Percentiles rank a stretch among this genome's conserved stretches.
phyloP scores from a whole-genome alignment of 192 early-diverging fungal genomes.

The Entophlyctis helioformis region DNA sequence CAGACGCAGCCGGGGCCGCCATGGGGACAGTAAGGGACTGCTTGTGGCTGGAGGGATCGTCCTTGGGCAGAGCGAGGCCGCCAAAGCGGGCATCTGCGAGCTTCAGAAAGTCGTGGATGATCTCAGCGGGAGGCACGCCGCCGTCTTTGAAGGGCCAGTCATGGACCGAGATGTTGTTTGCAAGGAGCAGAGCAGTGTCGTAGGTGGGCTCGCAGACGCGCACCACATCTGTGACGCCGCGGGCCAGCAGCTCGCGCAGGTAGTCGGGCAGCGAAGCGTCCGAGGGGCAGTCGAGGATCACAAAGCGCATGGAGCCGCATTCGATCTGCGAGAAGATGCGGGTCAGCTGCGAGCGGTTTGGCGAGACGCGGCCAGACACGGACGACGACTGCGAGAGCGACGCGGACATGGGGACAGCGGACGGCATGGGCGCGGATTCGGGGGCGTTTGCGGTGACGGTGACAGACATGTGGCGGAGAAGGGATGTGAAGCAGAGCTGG shows the following conservation, averaged over 20 bases:
- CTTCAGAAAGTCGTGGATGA: constrained; percentile 43
- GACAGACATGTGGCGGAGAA: too few relatives aligned
- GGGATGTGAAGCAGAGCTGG: too few relatives aligned
- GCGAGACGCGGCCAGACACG: constrained; percentile 9
- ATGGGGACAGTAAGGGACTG: too few relatives aligned
- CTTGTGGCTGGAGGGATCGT: too few relatives aligned
- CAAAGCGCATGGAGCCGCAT: constrained; percentile 56
- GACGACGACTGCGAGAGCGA: too few relatives aligned
- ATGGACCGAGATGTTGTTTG: constrained; percentile 61
- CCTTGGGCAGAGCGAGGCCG: constrained; percentile 16
- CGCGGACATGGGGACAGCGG: too few relatives aligned
- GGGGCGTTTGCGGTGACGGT: too few relatives aligned
- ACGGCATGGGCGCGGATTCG: too few relatives aligned
- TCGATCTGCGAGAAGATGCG: constrained; percentile 57
- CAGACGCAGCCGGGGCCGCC: too few relatives aligned
- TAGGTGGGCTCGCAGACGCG: constrained; percentile 89
- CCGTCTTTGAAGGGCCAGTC: constrained; percentile 88
- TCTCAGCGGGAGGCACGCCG: constrained; percentile 23
- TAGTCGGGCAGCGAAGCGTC: constrained; percentile 66
- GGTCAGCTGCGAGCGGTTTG: too few relatives aligned
- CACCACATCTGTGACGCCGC: constrained; percentile 76
- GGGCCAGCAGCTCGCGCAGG: constrained; percentile 53
- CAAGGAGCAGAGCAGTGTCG: constrained; percentile 39
- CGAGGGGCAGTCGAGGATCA: constrained; percentile 90
- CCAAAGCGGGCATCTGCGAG: constrained; percentile 48